phyloP scores from a whole-genome alignment of 495 filamentous ascomycete genomes.

The Neurospora sp. region DNA sequence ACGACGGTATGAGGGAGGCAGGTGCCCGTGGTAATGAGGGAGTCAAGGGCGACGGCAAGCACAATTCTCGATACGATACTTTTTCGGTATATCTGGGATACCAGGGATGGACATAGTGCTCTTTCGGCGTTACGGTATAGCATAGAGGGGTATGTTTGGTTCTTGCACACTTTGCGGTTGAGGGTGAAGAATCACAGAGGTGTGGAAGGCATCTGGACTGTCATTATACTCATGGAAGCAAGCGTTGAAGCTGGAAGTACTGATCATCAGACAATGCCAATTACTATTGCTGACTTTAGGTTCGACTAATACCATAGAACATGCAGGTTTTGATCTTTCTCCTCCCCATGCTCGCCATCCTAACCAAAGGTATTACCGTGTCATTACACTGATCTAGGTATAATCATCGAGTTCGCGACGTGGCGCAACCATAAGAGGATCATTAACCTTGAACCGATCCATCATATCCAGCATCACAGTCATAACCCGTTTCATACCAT shows the following conservation, averaged over 20 bases:
- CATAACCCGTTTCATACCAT: neutral
- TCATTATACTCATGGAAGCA: neutral
- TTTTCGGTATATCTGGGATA: neutral
- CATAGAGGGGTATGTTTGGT: neutral
- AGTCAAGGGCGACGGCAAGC: neutral
- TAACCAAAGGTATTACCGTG: neutral
- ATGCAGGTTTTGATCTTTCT: too few species aligned
- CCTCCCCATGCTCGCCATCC: too few species aligned
- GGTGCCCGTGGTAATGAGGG: neutral
- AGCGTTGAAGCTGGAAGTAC: neutral
- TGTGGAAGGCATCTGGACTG: neutral
- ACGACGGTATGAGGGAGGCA: slow-evolving; percentile 50
- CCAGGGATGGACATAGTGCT: neutral
- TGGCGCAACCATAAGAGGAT: neutral
- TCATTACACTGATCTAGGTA: neutral
- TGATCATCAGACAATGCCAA: neutral
- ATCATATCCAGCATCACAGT: neutral
- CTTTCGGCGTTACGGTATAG: neutral
- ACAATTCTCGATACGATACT: neutral
- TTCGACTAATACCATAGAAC: too few species aligned
- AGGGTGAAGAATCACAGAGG: neutral
- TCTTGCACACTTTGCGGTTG: neutral
- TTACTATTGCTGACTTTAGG: neutral
- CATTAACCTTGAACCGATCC: neutral
- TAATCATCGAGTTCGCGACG: neutral